Conservation (phyloP, 352 stramenopile species). For the Globisporangium ultimum region DNA sequence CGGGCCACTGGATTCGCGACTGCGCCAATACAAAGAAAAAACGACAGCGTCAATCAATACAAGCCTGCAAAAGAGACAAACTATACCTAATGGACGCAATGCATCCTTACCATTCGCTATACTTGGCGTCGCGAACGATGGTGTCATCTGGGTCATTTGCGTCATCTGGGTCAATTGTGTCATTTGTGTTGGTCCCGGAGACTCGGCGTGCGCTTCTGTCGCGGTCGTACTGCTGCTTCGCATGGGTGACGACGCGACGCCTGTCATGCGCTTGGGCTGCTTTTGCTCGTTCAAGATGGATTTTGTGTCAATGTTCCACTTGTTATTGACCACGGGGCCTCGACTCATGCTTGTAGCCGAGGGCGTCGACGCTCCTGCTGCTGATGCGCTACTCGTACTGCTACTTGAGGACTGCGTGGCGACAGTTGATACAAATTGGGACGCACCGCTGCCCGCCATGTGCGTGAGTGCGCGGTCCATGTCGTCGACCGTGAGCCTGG, state of each 20-base stretch:
- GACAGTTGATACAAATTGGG: background rate
- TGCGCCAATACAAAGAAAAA: background rate
- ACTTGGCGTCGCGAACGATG: background rate
- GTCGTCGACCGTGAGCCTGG: conserved; percentile 23
- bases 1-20: background rate
- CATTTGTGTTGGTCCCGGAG: conserved; percentile 10
- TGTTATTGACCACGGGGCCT: conserved; percentile 48
- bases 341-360: conserved; percentile 13
- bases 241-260: conserved; percentile 10
- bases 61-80: background rate
- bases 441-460: conserved; percentile 11
- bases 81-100: background rate
- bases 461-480: conserved; percentile 32
- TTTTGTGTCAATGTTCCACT: conserved; percentile 72
- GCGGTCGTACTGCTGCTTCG: background rate
- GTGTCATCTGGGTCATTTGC: conserved; percentile 14
- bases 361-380: conserved; percentile 3
- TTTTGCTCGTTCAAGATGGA: conserved; percentile 53
- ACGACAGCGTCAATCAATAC: background rate
- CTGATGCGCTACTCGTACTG: conserved; percentile 9
- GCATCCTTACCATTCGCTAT: background rate
- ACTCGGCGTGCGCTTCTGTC: background rate
- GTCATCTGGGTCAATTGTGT: conserved; percentile 18
- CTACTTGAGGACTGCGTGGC: background rate
- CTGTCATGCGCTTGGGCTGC: conserved; percentile 15